A percentile compares a stretch with the other conserved stretches of the same genome.
These are phyloP conservation scores for Phytophthora chlamydospora DNA, from an alignment of 352 stramenopile species.

Conservation along the genomic window DNA sequence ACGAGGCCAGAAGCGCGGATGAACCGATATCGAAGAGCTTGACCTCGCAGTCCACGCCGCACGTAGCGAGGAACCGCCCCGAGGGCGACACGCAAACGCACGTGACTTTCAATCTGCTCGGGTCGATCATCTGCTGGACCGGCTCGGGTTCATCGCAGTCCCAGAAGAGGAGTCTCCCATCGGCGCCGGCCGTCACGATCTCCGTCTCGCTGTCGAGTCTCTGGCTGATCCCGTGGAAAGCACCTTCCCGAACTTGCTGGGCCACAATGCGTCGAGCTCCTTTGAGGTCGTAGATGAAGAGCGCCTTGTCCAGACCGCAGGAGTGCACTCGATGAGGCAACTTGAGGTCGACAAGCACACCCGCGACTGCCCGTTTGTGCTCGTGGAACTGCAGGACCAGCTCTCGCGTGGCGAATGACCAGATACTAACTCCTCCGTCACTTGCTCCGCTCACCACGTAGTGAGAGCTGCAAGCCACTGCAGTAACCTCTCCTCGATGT, in stretches of 20 bases:
- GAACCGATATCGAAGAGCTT: slow-evolving; percentile 77
- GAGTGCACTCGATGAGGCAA: slow-evolving; percentile 89
- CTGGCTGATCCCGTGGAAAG: slow-evolving; percentile 87
- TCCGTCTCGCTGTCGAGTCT: slow-evolving; percentile 90
- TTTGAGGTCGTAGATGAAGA: slow-evolving; percentile 94
- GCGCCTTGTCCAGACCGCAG: slow-evolving; percentile 80
- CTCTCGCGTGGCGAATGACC: slow-evolving; percentile 83
- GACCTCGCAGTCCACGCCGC: slow-evolving; percentile 82
- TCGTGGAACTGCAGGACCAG: slow-evolving; percentile 92
- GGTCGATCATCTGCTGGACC: slow-evolving; percentile 59
- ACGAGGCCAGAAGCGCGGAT: slow-evolving; percentile 47
- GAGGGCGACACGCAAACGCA: slow-evolving; percentile 66
- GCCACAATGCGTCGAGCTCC: slow-evolving; percentile 81
- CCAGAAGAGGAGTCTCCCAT: slow-evolving; percentile 89
- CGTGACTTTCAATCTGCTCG: slow-evolving; percentile 46
- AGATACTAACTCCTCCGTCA: slow-evolving; percentile 91
- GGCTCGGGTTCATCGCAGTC: slow-evolving; percentile 90
- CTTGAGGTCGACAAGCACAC: slow-evolving; percentile 80
- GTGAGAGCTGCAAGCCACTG: slow-evolving; percentile 56
- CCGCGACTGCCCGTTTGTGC: slow-evolving; percentile 82
- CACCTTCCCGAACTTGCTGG: slow-evolving; percentile 80
- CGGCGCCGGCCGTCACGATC: slow-evolving; percentile 85
- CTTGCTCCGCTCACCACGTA: slow-evolving; percentile 85
- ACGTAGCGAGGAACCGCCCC: slow-evolving; percentile 78
- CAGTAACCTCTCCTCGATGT: slow-evolving; percentile 86